Percentiles rank a stretch among this genome's conserved stretches.
Evolutionary conservation across 345 rosid species (phyloP).

Genomic region (Lepidium aucheri): DNA sequence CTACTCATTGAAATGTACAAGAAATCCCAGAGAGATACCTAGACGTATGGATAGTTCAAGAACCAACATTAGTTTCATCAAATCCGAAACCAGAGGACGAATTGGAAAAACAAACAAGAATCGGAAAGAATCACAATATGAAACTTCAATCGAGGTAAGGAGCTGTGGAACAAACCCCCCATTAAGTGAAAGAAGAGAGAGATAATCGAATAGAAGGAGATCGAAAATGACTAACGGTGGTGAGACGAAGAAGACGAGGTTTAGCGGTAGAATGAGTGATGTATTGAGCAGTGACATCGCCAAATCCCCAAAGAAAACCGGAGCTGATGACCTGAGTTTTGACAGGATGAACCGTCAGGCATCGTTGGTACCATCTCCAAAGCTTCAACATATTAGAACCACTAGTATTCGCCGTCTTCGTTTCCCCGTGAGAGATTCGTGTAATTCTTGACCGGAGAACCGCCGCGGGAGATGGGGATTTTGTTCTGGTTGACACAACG

Average conservation of each 20-base stretch:
- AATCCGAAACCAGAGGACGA: not conserved
- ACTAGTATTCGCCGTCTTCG: not conserved
- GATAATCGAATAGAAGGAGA: not conserved
- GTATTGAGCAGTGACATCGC: conserved; percentile 84
- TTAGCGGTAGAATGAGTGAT: conserved; percentile 69
- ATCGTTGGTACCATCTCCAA: conserved; percentile 87
- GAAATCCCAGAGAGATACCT: not conserved
- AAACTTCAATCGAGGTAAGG: not conserved
- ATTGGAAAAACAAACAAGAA: not conserved
- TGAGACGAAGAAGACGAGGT: conserved; percentile 32
- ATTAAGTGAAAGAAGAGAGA: not conserved
- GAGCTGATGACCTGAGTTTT: conserved; percentile 90
- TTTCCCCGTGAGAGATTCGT: not conserved
- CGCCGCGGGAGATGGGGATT: conserved; percentile 6
- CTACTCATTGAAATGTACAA: not conserved
- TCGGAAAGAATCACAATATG: not conserved
- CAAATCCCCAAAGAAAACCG: conserved; percentile 80
- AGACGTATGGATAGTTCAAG: not conserved
- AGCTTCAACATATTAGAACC: conserved; percentile 41
- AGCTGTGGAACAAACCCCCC: too few relatives aligned
- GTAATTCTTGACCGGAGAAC: not conserved
- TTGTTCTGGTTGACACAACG: conserved; percentile 4
- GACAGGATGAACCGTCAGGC: conserved; percentile 58
- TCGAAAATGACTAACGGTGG: conserved; percentile 25
- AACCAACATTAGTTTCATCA: not conserved